Evolutionary conservation across 2,329 filamentous ascomycete species (phyloP).

Genomic region (Sarocladium oryzae): DNA sequence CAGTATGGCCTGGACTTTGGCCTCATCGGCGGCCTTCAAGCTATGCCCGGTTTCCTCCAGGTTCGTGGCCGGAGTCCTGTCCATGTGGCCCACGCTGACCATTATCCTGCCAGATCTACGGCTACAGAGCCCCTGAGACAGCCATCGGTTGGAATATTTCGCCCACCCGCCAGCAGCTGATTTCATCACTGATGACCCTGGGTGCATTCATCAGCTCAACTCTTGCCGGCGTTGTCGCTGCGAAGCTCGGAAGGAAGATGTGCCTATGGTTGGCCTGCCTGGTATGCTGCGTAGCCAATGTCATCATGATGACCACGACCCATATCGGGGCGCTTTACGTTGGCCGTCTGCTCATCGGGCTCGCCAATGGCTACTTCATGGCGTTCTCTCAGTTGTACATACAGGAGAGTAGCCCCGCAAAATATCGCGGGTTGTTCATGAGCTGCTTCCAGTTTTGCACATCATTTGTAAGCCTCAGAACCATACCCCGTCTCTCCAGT

Average conservation of each 20-base stretch:
- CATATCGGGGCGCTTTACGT: conserved; percentile 2
- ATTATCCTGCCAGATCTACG: neutral
- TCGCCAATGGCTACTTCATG: conserved; percentile 8
- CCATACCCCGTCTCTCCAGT: neutral
- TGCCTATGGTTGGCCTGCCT: conserved; percentile 6
- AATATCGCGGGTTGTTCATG: conserved; percentile 6
- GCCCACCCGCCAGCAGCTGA: conserved; percentile 5
- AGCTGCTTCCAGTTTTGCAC: conserved; percentile 8
- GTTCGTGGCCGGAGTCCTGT: neutral
- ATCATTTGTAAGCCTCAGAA: neutral
- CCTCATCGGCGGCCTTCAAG: conserved; percentile 5
- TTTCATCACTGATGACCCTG: conserved; percentile 4
- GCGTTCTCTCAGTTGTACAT: conserved; percentile 6
- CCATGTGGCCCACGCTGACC: neutral
- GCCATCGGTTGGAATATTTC: conserved; percentile 7
- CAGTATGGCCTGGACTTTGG: conserved; percentile 8
- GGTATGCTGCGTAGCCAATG: conserved; percentile 3
- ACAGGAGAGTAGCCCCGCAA: conserved; percentile 5
- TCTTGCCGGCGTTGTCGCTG: neutral
- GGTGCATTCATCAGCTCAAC: conserved; percentile 6
- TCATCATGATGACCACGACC: conserved; percentile 9
- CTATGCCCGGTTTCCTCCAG: conserved; percentile 6
- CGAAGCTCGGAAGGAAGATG: conserved; percentile 8
- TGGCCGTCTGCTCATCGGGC: conserved; percentile 2
- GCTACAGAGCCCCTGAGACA: conserved; percentile 2